Base-by-base conservation (phyloP, 345 rosid species). In the Eucalyptus regnans region DNA sequence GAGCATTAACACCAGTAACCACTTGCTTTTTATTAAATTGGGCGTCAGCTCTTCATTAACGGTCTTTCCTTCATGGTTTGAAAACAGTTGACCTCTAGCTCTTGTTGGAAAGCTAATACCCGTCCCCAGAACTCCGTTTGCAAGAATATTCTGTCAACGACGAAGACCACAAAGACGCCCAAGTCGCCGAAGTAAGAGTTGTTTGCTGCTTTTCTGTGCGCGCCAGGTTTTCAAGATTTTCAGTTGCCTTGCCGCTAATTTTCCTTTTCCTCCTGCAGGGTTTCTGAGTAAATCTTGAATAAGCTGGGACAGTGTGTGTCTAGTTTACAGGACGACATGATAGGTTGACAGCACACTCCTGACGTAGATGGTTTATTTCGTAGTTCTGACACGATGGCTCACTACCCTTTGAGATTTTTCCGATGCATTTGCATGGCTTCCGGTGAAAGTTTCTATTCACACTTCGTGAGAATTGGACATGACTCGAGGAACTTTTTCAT, bases 31-130 rank as follows among this genome's bases (percentile, higher is more conserved):
- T 29, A 6, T 84, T 83, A 66, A 16, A 29, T 60, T 54, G 6
- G 51, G 16, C 22, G 49, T 44, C 8, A 25, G 44, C 86, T 80
- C 79, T 31, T 44, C 43, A 9, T 17, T 41, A 8, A 68, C 9
- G 23, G 6, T 68, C 18, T 66, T 29, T 66, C 31, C 27, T 44
- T 22, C 12, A n/a, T 20, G 41, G 31, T 50, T 80, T 60, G 84
- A 60, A 88, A 86, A 68, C 92, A 97, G 99, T 89, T 97, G 99
- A 99, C 99, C 99, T 4, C 96, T 97, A 22, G 99, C 97, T 27
- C 88, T 92, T 52, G 76, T 94, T n/a, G 99, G 95, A 88, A 96
- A 97, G 89, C 93, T 91, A 54, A 90, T 97, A 64, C 98, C 97
- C 4, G 97, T 97, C 80, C 96, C 99, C 7, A 90, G 86, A 88